Base-by-base conservation (phyloP, 1,284 basidiomycete genomes). In the Erythrobasidium hasegawianum region DNA sequence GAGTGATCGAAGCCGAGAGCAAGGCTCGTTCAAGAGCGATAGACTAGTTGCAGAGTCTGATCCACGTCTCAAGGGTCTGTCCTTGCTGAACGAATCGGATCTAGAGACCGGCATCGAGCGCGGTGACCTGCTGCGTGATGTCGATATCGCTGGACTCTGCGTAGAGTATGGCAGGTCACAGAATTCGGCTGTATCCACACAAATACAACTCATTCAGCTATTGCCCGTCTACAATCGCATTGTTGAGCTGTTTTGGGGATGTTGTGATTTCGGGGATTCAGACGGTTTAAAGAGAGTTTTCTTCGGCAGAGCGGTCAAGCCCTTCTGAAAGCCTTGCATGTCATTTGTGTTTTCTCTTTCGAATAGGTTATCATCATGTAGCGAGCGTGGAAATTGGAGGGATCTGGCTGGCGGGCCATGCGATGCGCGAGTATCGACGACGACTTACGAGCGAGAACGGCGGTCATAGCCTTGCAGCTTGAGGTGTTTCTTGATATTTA, bases 241-340 rank as follows among this genome's bases (percentile, higher is more conserved):
- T 33, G 5, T 5, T 11, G 4, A 33, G 33, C 33, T 49, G 45
- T 20, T 10, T 14, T 10, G 29, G 2, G n/a, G 13, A 50, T 33
- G 47, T 24, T 13, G 41, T 20, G 27, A 59, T 13, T 41, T 59
- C 29, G 45, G n/a, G 50, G 58, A 13, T n/a, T 53, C 50, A 53
- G 50, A 53, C 50, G 50, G 5, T 33, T 5, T 40, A 26, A 20
- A 27, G 52, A 55, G 39, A 27, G 16, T 27, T 55, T 18, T 57
- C 22, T 18, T 58, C 27, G 39, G 52, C 26, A n/a, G 18, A 33
- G 22, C 10, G 8, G 13, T 11, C 22, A n/a, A 45, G 16, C 54
- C 61, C 45, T 29, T 65, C 55, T 50, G 62, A 57, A 65, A 65
- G 62, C 62, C 62, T 65, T 65, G 62, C 62, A 65, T 65, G 62